A percentile compares a stretch with the other conserved stretches of the same genome.
These are phyloP conservation scores for Paraconiothyrium sp. DNA, from an alignment of 2,329 filamentous ascomycete species.

Conservation along the genomic window DNA sequence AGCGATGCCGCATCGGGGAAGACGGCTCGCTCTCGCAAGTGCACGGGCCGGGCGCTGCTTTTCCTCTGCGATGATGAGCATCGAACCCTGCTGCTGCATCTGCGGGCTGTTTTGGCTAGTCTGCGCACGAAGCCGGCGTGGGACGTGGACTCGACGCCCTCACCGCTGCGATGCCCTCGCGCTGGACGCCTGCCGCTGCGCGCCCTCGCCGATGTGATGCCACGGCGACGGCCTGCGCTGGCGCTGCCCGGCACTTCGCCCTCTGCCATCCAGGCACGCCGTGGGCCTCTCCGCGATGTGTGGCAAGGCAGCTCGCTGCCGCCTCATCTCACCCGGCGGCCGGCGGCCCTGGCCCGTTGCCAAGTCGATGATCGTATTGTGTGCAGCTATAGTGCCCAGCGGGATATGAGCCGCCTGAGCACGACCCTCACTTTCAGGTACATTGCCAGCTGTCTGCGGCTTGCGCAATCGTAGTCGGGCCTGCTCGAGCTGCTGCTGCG, in stretches of 20 bases:
- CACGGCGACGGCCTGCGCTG: too few species aligned
- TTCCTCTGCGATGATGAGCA: conserved; percentile 14
- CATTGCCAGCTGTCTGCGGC: conserved; percentile 12
- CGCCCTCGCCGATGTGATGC: too few species aligned
- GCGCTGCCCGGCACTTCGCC: too few species aligned
- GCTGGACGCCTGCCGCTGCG: not conserved
- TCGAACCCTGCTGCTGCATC: conserved; percentile 16
- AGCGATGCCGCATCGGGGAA: conserved; percentile 6
- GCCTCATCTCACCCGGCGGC: not conserved
- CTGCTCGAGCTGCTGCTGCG: not conserved
- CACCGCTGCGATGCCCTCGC: conserved; percentile 1
- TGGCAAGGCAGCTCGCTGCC: conserved; percentile 5
- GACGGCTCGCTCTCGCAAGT: not conserved
- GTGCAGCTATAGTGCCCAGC: conserved; percentile 32
- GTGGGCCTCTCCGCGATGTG: too few species aligned
- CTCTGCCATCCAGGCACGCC: too few species aligned
- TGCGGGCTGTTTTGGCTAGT: conserved; percentile 17
- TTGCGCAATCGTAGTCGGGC: not conserved
- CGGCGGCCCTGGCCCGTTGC: conserved; percentile 30
- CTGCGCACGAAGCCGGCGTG: too few species aligned
- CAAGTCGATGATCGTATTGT: conserved; percentile 38
- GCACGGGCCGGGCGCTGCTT: conserved; percentile 17
- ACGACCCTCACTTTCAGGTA: conserved; percentile 32
- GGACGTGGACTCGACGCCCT: not conserved
- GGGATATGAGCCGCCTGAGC: conserved; percentile 23